Percentiles rank a stretch among this genome's conserved stretches.
Conservation (phyloP, 2,329 filamentous ascomycete species). For the Blastomyces gilchristii region DNA sequence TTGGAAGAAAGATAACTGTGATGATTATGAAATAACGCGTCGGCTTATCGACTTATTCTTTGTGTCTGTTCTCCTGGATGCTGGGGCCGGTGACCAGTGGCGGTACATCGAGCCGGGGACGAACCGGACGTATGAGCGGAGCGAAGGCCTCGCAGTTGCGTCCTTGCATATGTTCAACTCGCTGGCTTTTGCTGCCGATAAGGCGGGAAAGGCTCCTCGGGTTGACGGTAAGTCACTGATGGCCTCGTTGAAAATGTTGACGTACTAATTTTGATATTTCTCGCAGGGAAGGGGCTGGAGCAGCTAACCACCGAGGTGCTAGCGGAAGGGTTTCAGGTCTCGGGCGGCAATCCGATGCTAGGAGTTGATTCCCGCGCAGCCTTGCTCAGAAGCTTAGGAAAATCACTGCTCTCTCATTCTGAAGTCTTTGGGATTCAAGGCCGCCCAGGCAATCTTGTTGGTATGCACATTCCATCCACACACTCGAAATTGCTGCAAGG, state of each 20-base stretch:
- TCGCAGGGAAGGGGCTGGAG: slow-evolving; percentile 26
- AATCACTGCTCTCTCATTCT: slow-evolving; percentile 31
- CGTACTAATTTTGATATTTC: slow-evolving; percentile 11
- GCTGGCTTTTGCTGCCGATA: slow-evolving; percentile 29
- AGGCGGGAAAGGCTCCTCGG: slow-evolving; percentile 12
- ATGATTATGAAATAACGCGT: slow-evolving; percentile 40
- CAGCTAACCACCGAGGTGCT: slow-evolving; percentile 28
- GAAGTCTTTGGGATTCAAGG: slow-evolving; percentile 36
- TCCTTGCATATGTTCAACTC: slow-evolving; percentile 42
- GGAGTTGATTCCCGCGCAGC: slow-evolving; percentile 37
- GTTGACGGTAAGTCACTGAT: slow-evolving; percentile 29
- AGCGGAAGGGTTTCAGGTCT: slow-evolving; percentile 37
- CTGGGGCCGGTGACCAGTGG: slow-evolving; percentile 45
- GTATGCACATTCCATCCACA: slow-evolving; percentile 20
- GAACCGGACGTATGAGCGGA: slow-evolving; percentile 29
- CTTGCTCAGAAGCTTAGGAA: slow-evolving; percentile 36
- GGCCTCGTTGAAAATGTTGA: background rate
- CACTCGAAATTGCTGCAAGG: background rate
- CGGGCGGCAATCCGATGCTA: slow-evolving; percentile 37
- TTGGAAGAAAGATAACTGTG: slow-evolving; percentile 35
- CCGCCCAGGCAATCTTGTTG: slow-evolving; percentile 41
- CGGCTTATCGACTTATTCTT: slow-evolving; percentile 53
- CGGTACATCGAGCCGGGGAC: slow-evolving; percentile 35
- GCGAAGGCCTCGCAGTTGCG: slow-evolving; percentile 45
- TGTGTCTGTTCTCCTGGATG: slow-evolving; percentile 49